phyloP scores from a whole-genome alignment of 139 green algal species.

The Astrephomene gubernaculifera region DNA sequence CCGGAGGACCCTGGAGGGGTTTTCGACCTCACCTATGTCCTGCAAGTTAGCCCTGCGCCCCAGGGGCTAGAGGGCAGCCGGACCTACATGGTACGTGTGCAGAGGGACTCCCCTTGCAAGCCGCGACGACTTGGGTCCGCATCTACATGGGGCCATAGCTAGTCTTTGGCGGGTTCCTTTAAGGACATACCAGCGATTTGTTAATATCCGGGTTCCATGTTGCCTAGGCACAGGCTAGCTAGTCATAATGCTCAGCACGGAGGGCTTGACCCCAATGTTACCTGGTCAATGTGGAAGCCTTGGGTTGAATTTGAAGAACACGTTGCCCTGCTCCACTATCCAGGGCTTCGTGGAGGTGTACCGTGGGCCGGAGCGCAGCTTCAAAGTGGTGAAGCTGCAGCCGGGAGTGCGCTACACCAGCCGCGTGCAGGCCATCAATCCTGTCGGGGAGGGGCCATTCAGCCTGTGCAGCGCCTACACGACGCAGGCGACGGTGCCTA shows the following conservation, averaged over 20 bases:
- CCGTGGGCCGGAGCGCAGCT: constrained; percentile 60
- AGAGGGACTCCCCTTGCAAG: too few relatives aligned
- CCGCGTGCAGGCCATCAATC: constrained; percentile 66
- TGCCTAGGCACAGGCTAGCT: too few relatives aligned
- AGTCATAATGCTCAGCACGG: too few relatives aligned
- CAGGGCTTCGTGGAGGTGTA: constrained; percentile 66
- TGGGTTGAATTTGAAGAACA: too few relatives aligned
- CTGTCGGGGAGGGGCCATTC: constrained; percentile 64
- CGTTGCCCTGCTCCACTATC: too few relatives aligned
- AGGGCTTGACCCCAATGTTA: too few relatives aligned
- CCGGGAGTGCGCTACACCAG: constrained; percentile 64
- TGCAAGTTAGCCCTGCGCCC: constrained; percentile 63
- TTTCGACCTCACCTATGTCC: constrained; percentile 62
- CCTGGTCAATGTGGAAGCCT: too few relatives aligned
- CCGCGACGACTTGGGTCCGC: too few relatives aligned
- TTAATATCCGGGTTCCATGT: too few relatives aligned
- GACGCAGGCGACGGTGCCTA: constrained; percentile 76
- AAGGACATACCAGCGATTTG: too few relatives aligned
- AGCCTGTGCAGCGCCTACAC: constrained; percentile 66
- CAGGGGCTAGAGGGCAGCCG: constrained; percentile 41
- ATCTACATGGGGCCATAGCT: too few relatives aligned
- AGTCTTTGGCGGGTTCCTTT: too few relatives aligned
- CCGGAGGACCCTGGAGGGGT: constrained; percentile 76
- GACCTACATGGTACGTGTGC: constrained; percentile 11
- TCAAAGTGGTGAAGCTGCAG: constrained; percentile 60